A percentile compares a stretch with the other conserved stretches of the same genome.
Conservation (phyloP, 768 basidiomycete genomes). For the Fomitopsis pulvina region DNA sequence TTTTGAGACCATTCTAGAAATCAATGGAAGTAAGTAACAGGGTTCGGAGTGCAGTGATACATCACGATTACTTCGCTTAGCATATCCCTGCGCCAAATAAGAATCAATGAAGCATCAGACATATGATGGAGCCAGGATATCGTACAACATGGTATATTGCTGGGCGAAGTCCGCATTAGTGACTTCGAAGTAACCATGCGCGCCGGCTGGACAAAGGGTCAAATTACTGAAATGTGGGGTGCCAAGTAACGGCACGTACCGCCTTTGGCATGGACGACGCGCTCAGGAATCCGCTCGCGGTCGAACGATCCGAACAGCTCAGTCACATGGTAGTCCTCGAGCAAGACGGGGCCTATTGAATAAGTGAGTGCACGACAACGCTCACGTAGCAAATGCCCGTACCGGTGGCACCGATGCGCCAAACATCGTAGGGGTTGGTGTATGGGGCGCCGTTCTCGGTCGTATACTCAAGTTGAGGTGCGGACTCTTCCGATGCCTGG, state of each 20-base stretch:
- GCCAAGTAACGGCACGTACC: constrained; percentile 6
- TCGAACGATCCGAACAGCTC: constrained; percentile 20
- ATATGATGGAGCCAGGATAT: constrained; percentile 12
- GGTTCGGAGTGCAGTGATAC: neutral
- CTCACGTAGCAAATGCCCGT: neutral
- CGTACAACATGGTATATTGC: constrained; percentile 28
- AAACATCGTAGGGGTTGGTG: constrained; percentile 18
- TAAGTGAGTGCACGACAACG: neutral
- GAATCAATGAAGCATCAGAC: constrained; percentile 8
- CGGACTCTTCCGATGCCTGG: constrained; percentile 12
- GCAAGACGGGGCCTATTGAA: constrained; percentile 15
- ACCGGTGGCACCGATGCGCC: constrained; percentile 20
- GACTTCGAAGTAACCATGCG: constrained; percentile 48
- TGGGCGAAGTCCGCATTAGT: constrained; percentile 38
- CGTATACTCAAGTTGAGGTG: constrained; percentile 15
- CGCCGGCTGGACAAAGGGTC: constrained; percentile 23
- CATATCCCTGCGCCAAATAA: constrained; percentile 24
- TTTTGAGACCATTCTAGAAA: constrained; percentile 23
- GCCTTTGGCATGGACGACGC: constrained; percentile 31
- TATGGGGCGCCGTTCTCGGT: constrained; percentile 18
- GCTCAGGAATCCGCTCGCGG: constrained; percentile 25
- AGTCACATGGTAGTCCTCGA: constrained; percentile 18
- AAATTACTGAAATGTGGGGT: neutral
- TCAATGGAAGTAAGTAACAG: constrained; percentile 11
- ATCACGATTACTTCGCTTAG: constrained; percentile 22